phyloP scores from a whole-genome alignment of 2,329 filamentous ascomycete genomes.

The Diplodia scrobiculata region DNA sequence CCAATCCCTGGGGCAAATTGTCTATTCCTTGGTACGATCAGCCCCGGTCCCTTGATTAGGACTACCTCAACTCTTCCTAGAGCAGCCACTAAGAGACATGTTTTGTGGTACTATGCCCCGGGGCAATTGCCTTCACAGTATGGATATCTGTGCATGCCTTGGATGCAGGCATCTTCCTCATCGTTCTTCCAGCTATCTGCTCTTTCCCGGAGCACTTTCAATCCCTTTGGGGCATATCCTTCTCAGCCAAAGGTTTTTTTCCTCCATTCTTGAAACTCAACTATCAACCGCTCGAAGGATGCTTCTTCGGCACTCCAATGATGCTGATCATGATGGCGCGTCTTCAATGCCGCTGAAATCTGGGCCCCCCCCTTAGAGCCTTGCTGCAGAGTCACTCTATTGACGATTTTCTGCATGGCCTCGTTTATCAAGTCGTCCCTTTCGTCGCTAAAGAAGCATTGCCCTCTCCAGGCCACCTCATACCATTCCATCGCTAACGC shows the following conservation, averaged over 20 bases:
- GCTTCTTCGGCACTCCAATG: neutral
- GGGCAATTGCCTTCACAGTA: neutral
- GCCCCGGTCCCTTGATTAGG: neutral
- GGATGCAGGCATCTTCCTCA: neutral
- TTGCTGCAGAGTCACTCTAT: neutral
- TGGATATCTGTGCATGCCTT: neutral
- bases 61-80: neutral
- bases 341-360: neutral
- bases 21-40: neutral
- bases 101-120: neutral
- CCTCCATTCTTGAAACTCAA: neutral
- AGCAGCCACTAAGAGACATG: neutral
- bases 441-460: neutral
- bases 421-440: neutral
- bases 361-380: too few species aligned
- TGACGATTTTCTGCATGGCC: neutral
- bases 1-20: neutral
- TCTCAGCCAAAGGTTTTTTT: neutral
- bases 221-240: neutral
- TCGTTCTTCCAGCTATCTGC: neutral
- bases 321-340: neutral
- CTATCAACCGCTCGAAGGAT: neutral
- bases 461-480: conserved; percentile 31
- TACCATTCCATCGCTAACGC: conserved; percentile 40
- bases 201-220: neutral